These are phyloP conservation scores for Casuarina glauca DNA, from an alignment of 306 rosid genomes.

Conservation along the genomic window DNA sequence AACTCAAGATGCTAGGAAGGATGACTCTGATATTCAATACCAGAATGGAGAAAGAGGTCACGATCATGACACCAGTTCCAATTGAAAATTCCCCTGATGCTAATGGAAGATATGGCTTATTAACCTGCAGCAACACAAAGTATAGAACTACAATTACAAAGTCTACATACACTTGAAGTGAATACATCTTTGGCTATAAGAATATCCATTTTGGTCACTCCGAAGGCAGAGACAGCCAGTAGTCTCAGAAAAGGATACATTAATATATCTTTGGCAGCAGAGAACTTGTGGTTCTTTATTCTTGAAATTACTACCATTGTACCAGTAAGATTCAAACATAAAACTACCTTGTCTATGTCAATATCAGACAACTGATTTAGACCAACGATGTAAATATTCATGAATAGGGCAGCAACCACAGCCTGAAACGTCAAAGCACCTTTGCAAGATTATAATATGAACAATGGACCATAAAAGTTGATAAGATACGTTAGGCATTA, in stretches of 20 bases:
- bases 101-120: constrained; percentile 97
- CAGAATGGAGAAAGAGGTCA: constrained; percentile 70
- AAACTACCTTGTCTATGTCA: constrained; percentile 86
- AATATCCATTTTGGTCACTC: background rate
- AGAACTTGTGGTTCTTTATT: background rate
- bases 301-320: constrained; percentile 9
- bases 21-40: constrained; percentile 39
- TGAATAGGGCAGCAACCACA: constrained; percentile 83
- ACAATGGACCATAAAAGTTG: constrained; percentile 7
- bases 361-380: constrained; percentile 89
- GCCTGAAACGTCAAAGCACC: constrained; percentile 62
- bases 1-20: background rate
- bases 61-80: constrained; percentile 67
- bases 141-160: constrained; percentile 18
- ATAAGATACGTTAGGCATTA: constrained; percentile 33
- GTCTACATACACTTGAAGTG: constrained; percentile 7
- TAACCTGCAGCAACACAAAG: constrained; percentile 60
- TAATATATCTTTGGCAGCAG: background rate
- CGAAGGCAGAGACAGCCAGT: background rate
- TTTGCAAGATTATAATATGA: background rate
- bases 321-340: constrained; percentile 14
- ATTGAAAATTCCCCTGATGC: constrained; percentile 96
- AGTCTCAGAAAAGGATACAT: background rate
- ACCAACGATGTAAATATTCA: constrained; percentile 93
- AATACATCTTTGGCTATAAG: background rate